phyloP scores from a whole-genome alignment of 129 eudicot genomes.

The Ambrosia artemisiifolia region DNA sequence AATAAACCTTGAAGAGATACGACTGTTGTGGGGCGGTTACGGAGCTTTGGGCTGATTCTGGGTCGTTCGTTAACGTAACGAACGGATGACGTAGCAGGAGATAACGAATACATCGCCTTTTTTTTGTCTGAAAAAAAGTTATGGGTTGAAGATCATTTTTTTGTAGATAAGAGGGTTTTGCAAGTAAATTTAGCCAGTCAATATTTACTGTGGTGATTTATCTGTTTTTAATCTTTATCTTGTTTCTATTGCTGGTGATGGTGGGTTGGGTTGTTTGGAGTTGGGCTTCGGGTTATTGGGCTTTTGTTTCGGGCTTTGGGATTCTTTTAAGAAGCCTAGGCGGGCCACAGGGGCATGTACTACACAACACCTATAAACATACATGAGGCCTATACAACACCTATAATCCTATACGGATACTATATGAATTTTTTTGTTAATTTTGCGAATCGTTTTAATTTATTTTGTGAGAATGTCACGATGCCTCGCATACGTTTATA shows the following conservation, averaged over 20 bases:
- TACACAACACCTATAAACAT: no score
- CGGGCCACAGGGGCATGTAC: no score
- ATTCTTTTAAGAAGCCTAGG: no score
- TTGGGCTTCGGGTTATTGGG: slow-evolving; percentile 5
- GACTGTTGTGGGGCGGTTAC: slow-evolving; percentile 33
- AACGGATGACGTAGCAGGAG: slow-evolving; percentile 51
- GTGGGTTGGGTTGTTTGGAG: background rate
- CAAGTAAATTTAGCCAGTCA: slow-evolving; percentile 25
- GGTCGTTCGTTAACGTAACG: slow-evolving; percentile 36
- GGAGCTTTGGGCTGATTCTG: slow-evolving; percentile 12
- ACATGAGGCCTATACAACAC: no score
- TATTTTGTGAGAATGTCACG: no score
- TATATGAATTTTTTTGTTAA: no score
- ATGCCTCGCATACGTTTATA: no score
- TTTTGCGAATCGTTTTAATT: no score
- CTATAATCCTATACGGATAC: no score
- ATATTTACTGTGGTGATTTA: slow-evolving; percentile 14
- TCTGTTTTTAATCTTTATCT: slow-evolving; percentile 9
- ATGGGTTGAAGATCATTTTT: slow-evolving; percentile 5
- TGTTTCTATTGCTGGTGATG: background rate
- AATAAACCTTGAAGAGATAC: slow-evolving; percentile 43
- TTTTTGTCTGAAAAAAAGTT: slow-evolving; percentile 17
- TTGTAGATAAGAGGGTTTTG: slow-evolving; percentile 24
- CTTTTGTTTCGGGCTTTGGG: background rate
- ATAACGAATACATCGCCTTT: slow-evolving; percentile 52